A percentile compares a stretch with the other conserved stretches of the same genome.
These are phyloP conservation scores for Plasmodium knowlesi DNA, from an alignment of 169 alveolate species.

Conservation along the genomic window DNA sequence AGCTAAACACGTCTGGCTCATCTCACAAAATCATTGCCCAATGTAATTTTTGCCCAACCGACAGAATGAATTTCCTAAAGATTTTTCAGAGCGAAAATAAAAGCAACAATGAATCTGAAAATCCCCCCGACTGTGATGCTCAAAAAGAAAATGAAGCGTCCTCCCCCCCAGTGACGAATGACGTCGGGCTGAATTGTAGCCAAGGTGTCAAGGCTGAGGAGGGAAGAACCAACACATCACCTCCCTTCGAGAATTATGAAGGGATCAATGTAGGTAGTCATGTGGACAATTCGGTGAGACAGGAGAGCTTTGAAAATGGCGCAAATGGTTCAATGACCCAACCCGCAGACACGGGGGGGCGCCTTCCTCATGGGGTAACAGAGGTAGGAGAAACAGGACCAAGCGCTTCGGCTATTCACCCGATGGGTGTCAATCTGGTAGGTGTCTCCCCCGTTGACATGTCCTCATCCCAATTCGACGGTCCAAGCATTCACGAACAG, in stretches of 20 bases:
- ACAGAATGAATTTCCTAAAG: background rate
- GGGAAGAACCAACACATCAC: background rate
- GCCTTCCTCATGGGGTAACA: background rate
- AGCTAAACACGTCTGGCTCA: background rate
- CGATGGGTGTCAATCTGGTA: background rate
- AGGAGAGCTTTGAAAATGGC: background rate
- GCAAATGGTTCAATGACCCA: background rate
- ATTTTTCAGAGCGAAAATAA: background rate
- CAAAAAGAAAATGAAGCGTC: background rate
- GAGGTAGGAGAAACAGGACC: background rate
- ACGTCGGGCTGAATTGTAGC: background rate
- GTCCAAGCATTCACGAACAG: background rate
- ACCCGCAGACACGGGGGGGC: background rate
- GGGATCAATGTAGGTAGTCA: background rate
- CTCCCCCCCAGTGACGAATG: background rate
- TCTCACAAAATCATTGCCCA: background rate
- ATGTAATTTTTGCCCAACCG: background rate
- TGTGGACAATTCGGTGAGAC: background rate
- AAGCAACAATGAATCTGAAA: background rate
- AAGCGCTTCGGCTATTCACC: background rate
- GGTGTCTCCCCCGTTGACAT: background rate
- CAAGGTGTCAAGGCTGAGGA: background rate
- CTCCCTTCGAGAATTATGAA: background rate
- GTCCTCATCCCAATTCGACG: background rate
- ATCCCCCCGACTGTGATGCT: background rate